Conservation (phyloP, 2,329 filamentous ascomycete species). For the Aspergillus sp. region DNA sequence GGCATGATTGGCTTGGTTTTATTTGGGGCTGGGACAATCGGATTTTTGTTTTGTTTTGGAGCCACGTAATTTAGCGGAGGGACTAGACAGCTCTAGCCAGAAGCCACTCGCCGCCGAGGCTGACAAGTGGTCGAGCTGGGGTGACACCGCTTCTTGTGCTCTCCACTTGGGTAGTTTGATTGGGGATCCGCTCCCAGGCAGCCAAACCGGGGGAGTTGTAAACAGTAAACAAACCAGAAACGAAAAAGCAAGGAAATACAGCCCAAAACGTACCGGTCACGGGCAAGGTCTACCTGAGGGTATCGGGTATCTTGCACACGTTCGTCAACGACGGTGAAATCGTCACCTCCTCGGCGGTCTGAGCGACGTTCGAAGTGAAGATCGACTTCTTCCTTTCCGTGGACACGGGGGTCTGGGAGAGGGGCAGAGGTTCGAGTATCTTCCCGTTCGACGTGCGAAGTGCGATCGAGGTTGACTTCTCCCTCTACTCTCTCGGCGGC, state of each 20-base stretch:
- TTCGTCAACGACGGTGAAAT: conserved; percentile 30
- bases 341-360: conserved; percentile 3
- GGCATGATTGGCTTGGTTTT: conserved; percentile 18
- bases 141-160: conserved; percentile 25
- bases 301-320: conserved; percentile 37
- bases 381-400: conserved; percentile 83
- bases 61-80: conserved; percentile 25
- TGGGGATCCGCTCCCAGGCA: not conserved
- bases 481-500: conserved; percentile 74
- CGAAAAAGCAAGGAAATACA: conserved; percentile 16
- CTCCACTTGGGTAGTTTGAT: conserved; percentile 22
- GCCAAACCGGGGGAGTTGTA: not conserved
- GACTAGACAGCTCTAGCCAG: conserved; percentile 20
- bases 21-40: conserved; percentile 16
- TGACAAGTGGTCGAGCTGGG: not conserved
- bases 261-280: conserved; percentile 48
- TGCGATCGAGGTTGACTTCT: conserved; percentile 73
- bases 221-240: conserved; percentile 5
- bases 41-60: conserved; percentile 24
- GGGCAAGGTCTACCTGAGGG: conserved; percentile 51
- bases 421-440: conserved; percentile 74
- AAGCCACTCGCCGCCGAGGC: conserved; percentile 8
- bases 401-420: conserved; percentile 65
- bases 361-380: conserved; percentile 62
- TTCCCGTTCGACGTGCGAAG: conserved; percentile 95